Evolutionary conservation across 1,139 yeast genomes (phyloP), one percentile per base, ranked within the genome.

Genomic region (Suhomyces yuchorum): DNA sequence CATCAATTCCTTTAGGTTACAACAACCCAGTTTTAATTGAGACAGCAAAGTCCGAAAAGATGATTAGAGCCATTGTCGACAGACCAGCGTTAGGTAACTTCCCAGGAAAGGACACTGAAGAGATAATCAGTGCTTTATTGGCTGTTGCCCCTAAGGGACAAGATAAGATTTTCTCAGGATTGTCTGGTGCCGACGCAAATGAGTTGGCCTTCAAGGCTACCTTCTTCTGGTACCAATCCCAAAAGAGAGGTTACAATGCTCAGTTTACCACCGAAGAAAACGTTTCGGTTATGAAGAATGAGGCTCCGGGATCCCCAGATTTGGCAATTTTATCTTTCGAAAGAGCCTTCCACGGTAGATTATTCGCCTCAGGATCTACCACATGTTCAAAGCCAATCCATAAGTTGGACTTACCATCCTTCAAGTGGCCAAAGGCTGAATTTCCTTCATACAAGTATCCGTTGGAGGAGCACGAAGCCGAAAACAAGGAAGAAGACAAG

Each of bases 191-290:
- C 26, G 93, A 87, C 63, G 95, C 95, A 56, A 85, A 85, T 63
- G 95, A 87, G 68, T 78, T 85, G 63, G 95, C 95, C 9, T 87
- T 83, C 77, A 87, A 87, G 72, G 93, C 95, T 46, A 89, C 88
- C 8, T 87, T 87, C 66, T 81, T 87, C 73, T 84, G 85, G 76
- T 84, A 85, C 67, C 87, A 84, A 61, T 69, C 81, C 45, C 71
- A 80, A 62, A 73, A 74, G 68, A 81, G 92, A 69, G 80, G 82
- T 37, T 76, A 68, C 59, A 58, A 63, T 33, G 63, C 68, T 17
- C 66, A 68, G 14, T 86, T 86, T 67, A 60, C 87, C 8, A 61
- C 64, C n/a, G 87, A 81, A 60, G 95, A 87, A 63, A 73, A 76
- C 61, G 62, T 51, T 14, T 70, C 87, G 6, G 81, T 81, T 51